Conservation (phyloP, 176 grass and related monocot species). For the Saccharum spontaneum region DNA sequence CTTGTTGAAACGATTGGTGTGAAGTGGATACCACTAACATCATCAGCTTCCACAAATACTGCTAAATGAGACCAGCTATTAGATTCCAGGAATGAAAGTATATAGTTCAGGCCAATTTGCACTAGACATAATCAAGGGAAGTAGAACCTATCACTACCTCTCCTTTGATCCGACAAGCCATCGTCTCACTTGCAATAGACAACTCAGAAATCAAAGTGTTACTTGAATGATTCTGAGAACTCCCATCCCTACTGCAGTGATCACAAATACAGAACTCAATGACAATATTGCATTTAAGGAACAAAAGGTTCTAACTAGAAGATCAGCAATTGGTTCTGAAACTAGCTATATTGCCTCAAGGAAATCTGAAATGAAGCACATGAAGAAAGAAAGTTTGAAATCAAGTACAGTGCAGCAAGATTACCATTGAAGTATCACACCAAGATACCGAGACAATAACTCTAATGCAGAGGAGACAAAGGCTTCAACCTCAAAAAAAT, state of each 20-base stretch:
- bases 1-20: conserved; percentile 55
- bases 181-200: conserved; percentile 55
- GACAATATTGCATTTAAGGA: background rate
- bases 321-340: background rate
- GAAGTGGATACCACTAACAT: conserved; percentile 65
- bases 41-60: conserved; percentile 77
- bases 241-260: conserved; percentile 41
- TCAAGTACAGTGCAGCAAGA: background rate
- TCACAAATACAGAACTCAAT: conserved; percentile 15
- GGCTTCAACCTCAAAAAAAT: conserved; percentile 68
- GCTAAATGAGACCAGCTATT: conserved; percentile 40
- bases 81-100: conserved; percentile 31
- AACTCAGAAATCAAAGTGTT: conserved; percentile 72
- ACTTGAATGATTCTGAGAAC: conserved; percentile 44
- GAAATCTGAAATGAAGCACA: conserved; percentile 13
- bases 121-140: conserved; percentile 24
- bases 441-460: conserved; percentile 63
- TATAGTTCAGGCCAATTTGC: background rate
- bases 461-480: conserved; percentile 66
- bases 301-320: conserved; percentile 29
- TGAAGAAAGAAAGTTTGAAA: conserved; percentile 9
- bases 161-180: conserved; percentile 62
- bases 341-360: background rate
- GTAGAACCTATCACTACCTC: conserved; percentile 52
- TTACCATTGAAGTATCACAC: conserved; percentile 69